These are phyloP conservation scores for Thuidium tamariscinum DNA, from an alignment of 225 moss, liverwort and hornwort genomes.

Conservation along the genomic window DNA sequence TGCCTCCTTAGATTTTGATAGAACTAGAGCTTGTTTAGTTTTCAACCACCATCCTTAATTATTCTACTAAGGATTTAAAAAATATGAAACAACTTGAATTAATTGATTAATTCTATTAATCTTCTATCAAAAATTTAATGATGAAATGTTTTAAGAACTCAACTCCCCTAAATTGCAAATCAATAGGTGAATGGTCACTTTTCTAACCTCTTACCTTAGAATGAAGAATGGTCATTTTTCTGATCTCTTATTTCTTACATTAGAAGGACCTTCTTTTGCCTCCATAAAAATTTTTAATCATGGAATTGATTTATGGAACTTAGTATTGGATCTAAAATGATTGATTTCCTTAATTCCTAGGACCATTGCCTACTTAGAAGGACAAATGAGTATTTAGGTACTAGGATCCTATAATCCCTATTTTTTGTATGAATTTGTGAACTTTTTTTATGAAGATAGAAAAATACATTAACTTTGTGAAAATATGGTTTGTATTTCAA, in stretches of 20 bases:
- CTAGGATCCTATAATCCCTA: neutral
- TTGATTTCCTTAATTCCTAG: neutral
- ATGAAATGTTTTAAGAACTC: neutral
- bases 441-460: neutral
- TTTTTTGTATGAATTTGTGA: neutral
- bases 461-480: rapidly evolving
- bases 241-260: no score
- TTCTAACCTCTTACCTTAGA: rapidly evolving
- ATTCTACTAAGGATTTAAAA: neutral
- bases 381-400: neutral
- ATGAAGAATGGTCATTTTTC: neutral
- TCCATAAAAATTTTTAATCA: neutral
- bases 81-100: neutral
- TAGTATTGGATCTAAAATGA: neutral
- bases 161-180: neutral
- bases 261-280: neutral
- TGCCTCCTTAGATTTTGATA: neutral
- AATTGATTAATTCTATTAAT: neutral
- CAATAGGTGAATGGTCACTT: neutral
- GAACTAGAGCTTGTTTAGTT: neutral
- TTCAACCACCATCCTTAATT: rapidly evolving
- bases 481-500: neutral
- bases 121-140: neutral
- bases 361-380: rapidly evolving
- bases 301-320: neutral